Percentiles rank a stretch among this genome's conserved stretches.
These are phyloP conservation scores for Metschnikowia peoriensis DNA, from an alignment of 805 yeast species.

Conservation along the genomic window DNA sequence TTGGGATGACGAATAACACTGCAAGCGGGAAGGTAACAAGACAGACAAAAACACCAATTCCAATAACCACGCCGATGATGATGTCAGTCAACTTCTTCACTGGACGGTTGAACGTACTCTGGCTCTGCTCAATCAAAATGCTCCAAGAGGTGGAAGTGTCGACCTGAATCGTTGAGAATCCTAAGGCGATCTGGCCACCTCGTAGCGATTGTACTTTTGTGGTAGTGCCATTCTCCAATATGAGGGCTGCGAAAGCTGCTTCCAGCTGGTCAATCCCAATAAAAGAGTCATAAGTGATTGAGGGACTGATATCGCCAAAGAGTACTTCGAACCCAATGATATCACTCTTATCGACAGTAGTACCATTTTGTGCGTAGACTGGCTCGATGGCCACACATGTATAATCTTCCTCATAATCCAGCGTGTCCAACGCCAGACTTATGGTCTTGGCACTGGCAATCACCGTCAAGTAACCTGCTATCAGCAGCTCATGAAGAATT, in stretches of 20 bases:
- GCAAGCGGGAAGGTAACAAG: conserved; percentile 79
- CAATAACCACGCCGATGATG: conserved; percentile 75
- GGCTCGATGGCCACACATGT: conserved; percentile 32
- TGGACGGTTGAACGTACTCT: conserved; percentile 59
- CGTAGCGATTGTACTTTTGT: conserved; percentile 22
- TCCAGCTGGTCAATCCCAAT: conserved; percentile 25
- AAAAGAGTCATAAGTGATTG: conserved; percentile 25
- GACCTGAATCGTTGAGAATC: conserved; percentile 29
- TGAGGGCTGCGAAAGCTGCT: conserved; percentile 30
- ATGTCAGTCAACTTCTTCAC: conserved; percentile 60
- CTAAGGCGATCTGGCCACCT: conserved; percentile 33
- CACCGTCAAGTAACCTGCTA: conserved; percentile 72
- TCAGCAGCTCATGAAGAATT: conserved; percentile 48
- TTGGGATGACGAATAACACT: conserved; percentile 81
- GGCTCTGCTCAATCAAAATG: conserved; percentile 67
- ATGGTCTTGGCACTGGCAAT: conserved; percentile 35
- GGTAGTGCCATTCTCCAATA: conserved; percentile 27
- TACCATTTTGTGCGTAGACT: conserved; percentile 29
- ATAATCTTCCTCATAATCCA: conserved; percentile 25
- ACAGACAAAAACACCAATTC: conserved; percentile 71
- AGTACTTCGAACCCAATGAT: conserved; percentile 48
- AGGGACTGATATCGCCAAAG: conserved; percentile 23
- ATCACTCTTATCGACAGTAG: conserved; percentile 28
- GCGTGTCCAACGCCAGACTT: conserved; percentile 22
- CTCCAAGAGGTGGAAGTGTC: conserved; percentile 55